Evolutionary conservation across 2,329 filamentous ascomycete species (phyloP).

Genomic region (Eurotiales sp.): DNA sequence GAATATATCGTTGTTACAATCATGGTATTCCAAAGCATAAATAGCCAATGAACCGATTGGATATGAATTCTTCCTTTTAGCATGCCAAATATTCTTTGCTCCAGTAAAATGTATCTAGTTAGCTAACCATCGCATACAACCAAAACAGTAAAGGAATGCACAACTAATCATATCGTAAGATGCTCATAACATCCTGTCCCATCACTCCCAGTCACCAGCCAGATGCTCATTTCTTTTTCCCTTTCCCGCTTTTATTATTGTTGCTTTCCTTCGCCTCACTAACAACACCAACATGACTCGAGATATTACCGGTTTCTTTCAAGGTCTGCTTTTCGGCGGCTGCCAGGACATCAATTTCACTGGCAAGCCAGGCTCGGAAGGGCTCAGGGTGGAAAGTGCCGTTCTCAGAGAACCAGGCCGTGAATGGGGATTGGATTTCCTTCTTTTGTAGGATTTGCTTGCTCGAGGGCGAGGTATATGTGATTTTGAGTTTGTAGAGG

Average conservation of each 20-base stretch:
- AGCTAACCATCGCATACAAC: too few species aligned
- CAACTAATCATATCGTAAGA: too few species aligned
- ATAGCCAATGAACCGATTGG: too few species aligned
- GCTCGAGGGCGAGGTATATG: slow-evolving; percentile 36
- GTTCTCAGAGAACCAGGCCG: slow-evolving; percentile 57
- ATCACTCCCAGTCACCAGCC: too few species aligned
- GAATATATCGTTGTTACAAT: too few species aligned
- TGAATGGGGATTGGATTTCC: slow-evolving; percentile 55
- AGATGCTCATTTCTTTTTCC: slow-evolving; percentile 12
- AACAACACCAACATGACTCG: slow-evolving; percentile 19
- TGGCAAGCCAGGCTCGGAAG: slow-evolving; percentile 60
- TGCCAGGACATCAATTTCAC: slow-evolving; percentile 53
- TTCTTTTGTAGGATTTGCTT: slow-evolving; percentile 43
- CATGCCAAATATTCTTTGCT: too few species aligned
- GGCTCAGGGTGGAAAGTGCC: slow-evolving; percentile 59
- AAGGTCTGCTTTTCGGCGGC: slow-evolving; percentile 43
- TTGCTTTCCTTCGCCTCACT: slow-evolving; percentile 10
- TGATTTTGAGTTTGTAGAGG: slow-evolving; percentile 70
- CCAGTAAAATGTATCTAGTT: too few species aligned
- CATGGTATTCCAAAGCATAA: too few species aligned
- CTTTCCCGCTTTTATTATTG: slow-evolving; percentile 17
- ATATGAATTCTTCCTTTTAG: too few species aligned
- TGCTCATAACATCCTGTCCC: too few species aligned
- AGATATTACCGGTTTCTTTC: slow-evolving; percentile 27
- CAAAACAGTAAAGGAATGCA: neutral